Evolutionary conservation across 2,329 filamentous ascomycete species (phyloP), one percentile per base, ranked within the genome.

Genomic region (Emmonsiellopsis sp.): DNA sequence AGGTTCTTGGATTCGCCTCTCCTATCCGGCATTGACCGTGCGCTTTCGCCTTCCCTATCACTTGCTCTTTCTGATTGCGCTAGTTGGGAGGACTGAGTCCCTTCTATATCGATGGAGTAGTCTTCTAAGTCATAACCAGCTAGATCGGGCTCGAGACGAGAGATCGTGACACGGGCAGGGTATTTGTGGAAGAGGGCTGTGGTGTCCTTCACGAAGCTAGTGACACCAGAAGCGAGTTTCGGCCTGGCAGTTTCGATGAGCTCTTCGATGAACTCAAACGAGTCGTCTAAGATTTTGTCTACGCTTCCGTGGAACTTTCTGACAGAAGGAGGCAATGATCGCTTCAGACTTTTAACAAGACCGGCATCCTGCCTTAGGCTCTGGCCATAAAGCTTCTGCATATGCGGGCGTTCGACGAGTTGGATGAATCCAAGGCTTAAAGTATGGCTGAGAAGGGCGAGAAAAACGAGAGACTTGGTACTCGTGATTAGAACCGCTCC

Each of bases 341-440:
- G 84, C 68, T 89, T 88, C 67, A 98, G 80, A 63, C 88, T 96
- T 72, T 91, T 94, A 55, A 91, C 92, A 40, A 98, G 78, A 49
- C 93, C 93, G 9, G 93, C 93, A 68, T 95, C 89, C 58, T 86
- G 77, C 55, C 93, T 85, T 45, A 98, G 76, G 61, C 84, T 85
- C 61, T 84, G 79, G 42, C 93, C 92, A 64, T 98, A 98, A 14
- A 97, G 81, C 77, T 95, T 97, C 68, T 95, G 88, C 91, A 98
- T 97, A 69, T 98, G 93, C 11, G 92, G 93, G 56, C 91, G 85
- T 71, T 98, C 93, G 8, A 98, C 87, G 60, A 92, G 87, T 55
- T 95, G 88, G 52, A 98, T 88, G 73, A 96, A 96, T 33, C 78
- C 83, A 34, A 97, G 76, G 1, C 87, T 93, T 49, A 96, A 76